Evolutionary conservation across 148 eudicot genomes (phyloP).

Genomic region (Heliosperma pusillum): DNA sequence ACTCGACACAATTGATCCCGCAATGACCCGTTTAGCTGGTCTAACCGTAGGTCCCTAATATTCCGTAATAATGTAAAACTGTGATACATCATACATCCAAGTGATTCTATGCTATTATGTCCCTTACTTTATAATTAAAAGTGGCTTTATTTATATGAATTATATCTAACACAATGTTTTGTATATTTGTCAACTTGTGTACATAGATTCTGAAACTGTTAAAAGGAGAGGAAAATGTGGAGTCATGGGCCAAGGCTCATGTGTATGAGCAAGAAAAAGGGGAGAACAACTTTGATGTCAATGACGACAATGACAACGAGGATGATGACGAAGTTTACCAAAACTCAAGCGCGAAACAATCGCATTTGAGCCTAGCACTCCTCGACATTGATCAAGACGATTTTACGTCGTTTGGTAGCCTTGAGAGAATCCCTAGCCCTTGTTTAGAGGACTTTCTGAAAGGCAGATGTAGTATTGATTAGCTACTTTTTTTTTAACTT

Average conservation of each 20-base stretch:
- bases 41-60: background rate
- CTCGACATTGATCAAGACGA: constrained; percentile 58
- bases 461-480: constrained; percentile 40
- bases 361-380: constrained; percentile 60
- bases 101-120: no score
- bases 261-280: constrained; percentile 25
- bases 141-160: background rate
- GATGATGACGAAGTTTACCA: constrained; percentile 84
- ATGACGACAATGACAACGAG: constrained; percentile 58
- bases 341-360: constrained; percentile 48
- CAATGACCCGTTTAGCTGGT: background rate
- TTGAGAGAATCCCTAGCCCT: constrained; percentile 42
- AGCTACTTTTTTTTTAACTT: background rate
- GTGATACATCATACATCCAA: no score
- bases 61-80: background rate
- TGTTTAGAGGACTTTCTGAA: constrained; percentile 54
- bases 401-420: constrained; percentile 50
- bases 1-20: background rate
- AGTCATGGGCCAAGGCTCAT: constrained; percentile 33
- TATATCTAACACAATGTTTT: background rate
- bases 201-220: constrained; percentile 57
- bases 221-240: constrained; percentile 50
- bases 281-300: constrained; percentile 27
- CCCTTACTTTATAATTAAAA: background rate
- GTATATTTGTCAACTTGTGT: background rate